A percentile compares a stretch with the other conserved stretches of the same genome.
Conservation (phyloP, 2,329 filamentous ascomycete genomes). For the Talaromyces albobiverticillius region DNA sequence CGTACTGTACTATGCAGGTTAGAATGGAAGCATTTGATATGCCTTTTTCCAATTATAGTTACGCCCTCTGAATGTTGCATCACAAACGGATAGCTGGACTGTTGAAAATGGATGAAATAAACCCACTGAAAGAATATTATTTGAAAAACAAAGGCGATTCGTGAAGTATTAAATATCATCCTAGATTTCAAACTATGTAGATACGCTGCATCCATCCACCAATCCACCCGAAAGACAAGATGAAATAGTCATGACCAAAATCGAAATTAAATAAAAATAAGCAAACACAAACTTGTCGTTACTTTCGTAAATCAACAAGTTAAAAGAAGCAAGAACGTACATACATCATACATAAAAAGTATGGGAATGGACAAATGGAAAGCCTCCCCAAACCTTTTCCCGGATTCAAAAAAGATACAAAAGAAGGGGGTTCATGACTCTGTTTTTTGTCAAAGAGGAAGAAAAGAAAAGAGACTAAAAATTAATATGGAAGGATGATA, state of each 20-base stretch:
- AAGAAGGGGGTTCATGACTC: neutral
- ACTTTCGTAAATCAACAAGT: neutral
- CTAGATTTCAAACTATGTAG: neutral
- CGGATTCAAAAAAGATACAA: neutral
- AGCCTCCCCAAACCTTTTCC: neutral
- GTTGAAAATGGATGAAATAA: too few species aligned
- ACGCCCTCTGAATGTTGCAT: too few species aligned
- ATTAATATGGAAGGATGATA: too few species aligned
- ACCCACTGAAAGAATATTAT: too few species aligned
- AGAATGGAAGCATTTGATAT: neutral
- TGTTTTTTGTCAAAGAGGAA: too few species aligned
- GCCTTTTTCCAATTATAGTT: too few species aligned
- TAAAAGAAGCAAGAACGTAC: neutral
- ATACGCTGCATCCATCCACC: neutral
- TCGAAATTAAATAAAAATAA: neutral
- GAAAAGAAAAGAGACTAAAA: too few species aligned
- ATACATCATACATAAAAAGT: neutral
- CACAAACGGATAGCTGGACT: too few species aligned
- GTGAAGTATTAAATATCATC: too few species aligned
- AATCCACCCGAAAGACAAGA: neutral
- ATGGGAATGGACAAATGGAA: neutral
- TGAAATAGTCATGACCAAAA: neutral
- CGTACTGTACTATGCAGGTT: neutral
- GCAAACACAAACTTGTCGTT: neutral
- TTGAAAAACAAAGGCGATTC: too few species aligned